Conservation (phyloP, 176 grass and related monocot species). For the Typha latifolia region DNA sequence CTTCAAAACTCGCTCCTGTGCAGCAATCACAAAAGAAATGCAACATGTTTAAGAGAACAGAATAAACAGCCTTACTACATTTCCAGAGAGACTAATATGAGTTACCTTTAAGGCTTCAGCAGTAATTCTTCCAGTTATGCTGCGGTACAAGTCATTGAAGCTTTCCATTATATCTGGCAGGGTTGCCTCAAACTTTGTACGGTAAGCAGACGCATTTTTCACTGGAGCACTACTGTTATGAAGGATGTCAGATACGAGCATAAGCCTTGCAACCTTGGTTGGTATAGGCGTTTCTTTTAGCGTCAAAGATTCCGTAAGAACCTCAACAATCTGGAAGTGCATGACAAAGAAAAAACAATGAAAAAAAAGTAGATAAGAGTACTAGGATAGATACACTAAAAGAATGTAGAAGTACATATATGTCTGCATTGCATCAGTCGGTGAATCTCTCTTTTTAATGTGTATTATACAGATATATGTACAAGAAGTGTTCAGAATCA, state of each 20-base stretch:
- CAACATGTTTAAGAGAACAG: neutral
- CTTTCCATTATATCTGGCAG: constrained; percentile 93
- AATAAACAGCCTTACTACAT: constrained; percentile 7
- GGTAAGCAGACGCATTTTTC: constrained; percentile 92
- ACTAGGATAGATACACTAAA: neutral
- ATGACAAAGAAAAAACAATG: neutral
- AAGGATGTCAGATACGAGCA: constrained; percentile 94
- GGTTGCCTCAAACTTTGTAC: constrained; percentile 86
- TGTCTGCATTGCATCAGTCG: neutral
- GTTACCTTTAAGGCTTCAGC: constrained; percentile 95
- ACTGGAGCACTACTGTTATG: constrained; percentile 96
- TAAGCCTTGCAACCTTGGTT: constrained; percentile 94
- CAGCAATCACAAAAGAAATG: constrained; percentile 28
- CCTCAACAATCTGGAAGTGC: constrained; percentile 77
- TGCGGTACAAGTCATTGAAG: constrained; percentile 87
- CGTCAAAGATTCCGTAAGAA: constrained; percentile 90
- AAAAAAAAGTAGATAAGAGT: neutral
- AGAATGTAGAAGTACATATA: neutral
- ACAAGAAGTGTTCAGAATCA: neutral
- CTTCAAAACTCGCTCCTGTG: constrained; percentile 87
- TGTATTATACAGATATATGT: neutral
- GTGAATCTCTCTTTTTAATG: neutral
- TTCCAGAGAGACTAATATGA: constrained; percentile 16
- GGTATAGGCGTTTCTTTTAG: constrained; percentile 87
- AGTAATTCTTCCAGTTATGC: constrained; percentile 89